Evolutionary conservation across 208 protist species (phyloP), one percentile per base, ranked within the genome.

Genomic region (Wallacemonas rigidus): DNA sequence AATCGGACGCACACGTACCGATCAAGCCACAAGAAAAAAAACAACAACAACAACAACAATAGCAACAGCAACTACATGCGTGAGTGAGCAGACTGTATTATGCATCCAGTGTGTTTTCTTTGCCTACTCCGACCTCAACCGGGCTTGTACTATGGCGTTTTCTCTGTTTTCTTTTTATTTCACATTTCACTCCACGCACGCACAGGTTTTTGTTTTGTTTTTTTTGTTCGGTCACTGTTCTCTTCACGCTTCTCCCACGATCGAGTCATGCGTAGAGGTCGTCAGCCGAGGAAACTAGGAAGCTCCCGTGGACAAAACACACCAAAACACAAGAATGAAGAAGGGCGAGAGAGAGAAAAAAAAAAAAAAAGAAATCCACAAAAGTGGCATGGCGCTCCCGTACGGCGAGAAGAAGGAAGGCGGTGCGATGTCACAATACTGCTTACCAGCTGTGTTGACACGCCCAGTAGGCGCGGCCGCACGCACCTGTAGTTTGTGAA

Each of bases 11-110:
- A 26, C 26, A 26, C 26, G 26, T 26, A 0, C 26, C 26, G 26
- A 26, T 26, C 26, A 26, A 26, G 26, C 26, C 17, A 17, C 15
- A 51, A 55, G 35, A 44, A 74, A 47, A 62, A 14, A 56, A 35
- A 63, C 48, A 71, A 11, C 12, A 74, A 12, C 35, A 26, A 53
- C 12, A 74, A 43, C 15, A 26, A 71, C 50, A 75, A 58, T 17
- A 58, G 15, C 48, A 53, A 53, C 48, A 53, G 15, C 48, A 53
- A 53, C 15, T 0, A 53, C 15, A 53, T n/a, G 11, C 48, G 15
- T 53, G 48, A 9, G 48, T n/a, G 48, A 51, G 53, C 72, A 79
- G 41, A 71, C 26, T 26, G 26, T 26, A 26, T 26, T 26, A 26
- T 26, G 26, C 26, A 26, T 26, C 26, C 4, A 50, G 44, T 40